These are phyloP conservation scores for Pythium rhizo-oryzae DNA, from an alignment of 352 stramenopile genomes.

Conservation along the genomic window DNA sequence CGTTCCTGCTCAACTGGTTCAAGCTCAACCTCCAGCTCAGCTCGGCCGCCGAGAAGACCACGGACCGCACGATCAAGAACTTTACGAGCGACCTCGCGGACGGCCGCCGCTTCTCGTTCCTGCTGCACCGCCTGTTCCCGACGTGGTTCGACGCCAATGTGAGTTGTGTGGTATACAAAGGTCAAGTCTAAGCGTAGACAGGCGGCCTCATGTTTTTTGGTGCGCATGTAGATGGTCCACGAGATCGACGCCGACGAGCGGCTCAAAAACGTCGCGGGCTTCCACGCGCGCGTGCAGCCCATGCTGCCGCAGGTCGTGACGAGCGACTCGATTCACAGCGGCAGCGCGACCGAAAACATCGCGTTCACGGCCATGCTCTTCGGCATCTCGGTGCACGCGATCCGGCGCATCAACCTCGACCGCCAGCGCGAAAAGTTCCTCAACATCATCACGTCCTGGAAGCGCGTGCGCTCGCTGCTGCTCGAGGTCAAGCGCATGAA, in stretches of 20 bases:
- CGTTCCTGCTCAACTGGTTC: conserved; percentile 75
- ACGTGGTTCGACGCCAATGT: conserved; percentile 71
- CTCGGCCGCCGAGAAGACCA: conserved; percentile 58
- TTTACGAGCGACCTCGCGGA: conserved; percentile 76
- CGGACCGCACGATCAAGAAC: conserved; percentile 77
- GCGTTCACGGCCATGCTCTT: conserved; percentile 84
- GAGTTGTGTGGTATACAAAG: conserved; percentile 10
- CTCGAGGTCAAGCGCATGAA: conserved; percentile 71
- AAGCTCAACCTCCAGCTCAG: conserved; percentile 73
- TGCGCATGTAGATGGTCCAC: conserved; percentile 75
- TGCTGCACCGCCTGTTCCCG: conserved; percentile 76
- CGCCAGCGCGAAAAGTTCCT: conserved; percentile 40
- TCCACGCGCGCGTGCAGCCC: conserved; percentile 68
- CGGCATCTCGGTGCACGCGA: conserved; percentile 42
- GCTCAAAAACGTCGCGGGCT: conserved; percentile 68
- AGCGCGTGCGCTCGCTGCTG: conserved; percentile 62
- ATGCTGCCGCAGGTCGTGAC: conserved; percentile 67
- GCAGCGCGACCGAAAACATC: conserved; percentile 68
- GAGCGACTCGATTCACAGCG: conserved; percentile 68
- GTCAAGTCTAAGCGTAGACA: too few species aligned
- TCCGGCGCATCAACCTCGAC: conserved; percentile 38
- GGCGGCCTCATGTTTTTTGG: background rate
- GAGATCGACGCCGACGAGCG: conserved; percentile 75
- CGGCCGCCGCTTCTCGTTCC: conserved; percentile 62
- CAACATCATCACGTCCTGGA: conserved; percentile 65